Evolutionary conservation across 768 basidiomycete species (phyloP), one percentile per base, ranked within the genome.

Genomic region (Lentinula aciculospora): DNA sequence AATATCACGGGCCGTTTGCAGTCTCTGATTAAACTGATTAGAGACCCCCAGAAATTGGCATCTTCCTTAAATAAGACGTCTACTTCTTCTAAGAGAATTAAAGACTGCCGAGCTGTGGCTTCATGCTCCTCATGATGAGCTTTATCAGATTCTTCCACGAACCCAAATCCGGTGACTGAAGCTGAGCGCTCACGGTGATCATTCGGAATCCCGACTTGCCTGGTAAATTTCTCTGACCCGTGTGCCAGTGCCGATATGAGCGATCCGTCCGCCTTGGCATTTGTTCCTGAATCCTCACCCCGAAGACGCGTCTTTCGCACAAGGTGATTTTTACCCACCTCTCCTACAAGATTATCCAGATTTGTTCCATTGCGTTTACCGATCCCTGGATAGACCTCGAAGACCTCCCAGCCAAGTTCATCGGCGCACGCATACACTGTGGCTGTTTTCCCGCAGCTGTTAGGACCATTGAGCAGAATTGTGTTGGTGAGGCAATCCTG

Each of bases 361-460:
- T 84, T 90, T 25, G 84, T 76, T 5, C 89, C 91, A 59, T 83
- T 89, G 34, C 97, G 83, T 65, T 83, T 89, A n/a, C 94, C 94
- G 53, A 95, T 86, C 2, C 97, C 97, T 25, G 97, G 92, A 72
- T 94, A 89, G 12, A 98, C 94, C 69, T 99, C 97, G 66, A 98
- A 97, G 12, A 98, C 84, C 50, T 95, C 92, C 92, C 92, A 99
- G 13, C 87, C 92, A 32, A 99, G 77, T 71, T 99, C 96, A 55
- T 86, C 83, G 4, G 94, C 93, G 66, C 94, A 95, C 0, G 96
- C 94, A 71, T 97, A 94, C 2, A 97, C 88, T 21, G 92, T 82
- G 1, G 92, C 86, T 4, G 94, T 95, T 74, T 99, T 99, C 31
- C 97, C 97, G 54, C 78, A 78, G 10, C 95, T 96, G 31, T 80